Evolutionary conservation across 2,329 filamentous ascomycete species (phyloP).

Genomic region (Calonectria naviculata): DNA sequence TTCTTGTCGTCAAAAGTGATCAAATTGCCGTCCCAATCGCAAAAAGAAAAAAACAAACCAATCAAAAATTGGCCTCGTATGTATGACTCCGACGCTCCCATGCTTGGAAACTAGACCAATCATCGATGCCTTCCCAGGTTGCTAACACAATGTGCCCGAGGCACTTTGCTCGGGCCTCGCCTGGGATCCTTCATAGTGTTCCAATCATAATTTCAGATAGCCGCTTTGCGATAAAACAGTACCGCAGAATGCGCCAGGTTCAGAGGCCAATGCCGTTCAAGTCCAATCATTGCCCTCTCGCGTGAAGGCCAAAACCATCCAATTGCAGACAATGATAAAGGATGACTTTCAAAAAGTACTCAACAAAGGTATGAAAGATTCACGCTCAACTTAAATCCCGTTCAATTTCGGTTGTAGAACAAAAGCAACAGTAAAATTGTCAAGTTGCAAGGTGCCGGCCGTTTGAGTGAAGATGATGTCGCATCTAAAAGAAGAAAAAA

Average conservation of each 20-base stretch:
- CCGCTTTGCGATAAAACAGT: background rate
- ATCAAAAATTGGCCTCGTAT: background rate
- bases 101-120: background rate
- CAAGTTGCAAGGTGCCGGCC: slow-evolving; percentile 27
- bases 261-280: background rate
- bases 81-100: background rate
- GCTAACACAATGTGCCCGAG: background rate
- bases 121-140: background rate
- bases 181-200: background rate
- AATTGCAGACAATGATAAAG: background rate
- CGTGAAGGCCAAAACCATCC: background rate
- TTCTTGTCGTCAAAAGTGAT: slow-evolving; percentile 2
- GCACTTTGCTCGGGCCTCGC: background rate
- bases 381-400: slow-evolving; percentile 9
- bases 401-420: slow-evolving; percentile 22
- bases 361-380: slow-evolving; percentile 1
- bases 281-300: background rate
- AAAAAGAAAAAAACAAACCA: slow-evolving; percentile 2
- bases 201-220: background rate
- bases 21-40: slow-evolving; percentile 9
- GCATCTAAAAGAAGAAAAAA: slow-evolving; percentile 36
- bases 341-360: background rate
- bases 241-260: background rate
- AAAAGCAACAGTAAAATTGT: slow-evolving; percentile 9
- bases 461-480: slow-evolving; percentile 29